Percentiles rank a stretch among this genome's conserved stretches.
phyloP scores from a whole-genome alignment of 345 rosid species.

The Euphorbia pulcherrima region DNA sequence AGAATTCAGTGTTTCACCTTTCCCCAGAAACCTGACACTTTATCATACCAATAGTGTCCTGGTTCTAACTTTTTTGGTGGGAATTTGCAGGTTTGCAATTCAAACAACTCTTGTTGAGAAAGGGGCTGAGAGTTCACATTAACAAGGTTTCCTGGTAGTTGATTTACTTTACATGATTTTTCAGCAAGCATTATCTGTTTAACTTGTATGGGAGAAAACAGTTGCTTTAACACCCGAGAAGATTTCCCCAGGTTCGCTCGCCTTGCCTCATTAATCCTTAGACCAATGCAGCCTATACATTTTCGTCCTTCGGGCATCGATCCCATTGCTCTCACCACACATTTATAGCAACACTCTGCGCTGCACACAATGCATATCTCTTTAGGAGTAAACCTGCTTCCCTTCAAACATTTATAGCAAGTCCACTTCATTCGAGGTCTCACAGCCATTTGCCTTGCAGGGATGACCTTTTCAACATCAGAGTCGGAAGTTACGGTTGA shows the following conservation, averaged over 20 bases:
- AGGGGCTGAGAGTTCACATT: slow-evolving; percentile 53
- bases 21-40: slow-evolving; percentile 82
- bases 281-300: slow-evolving; percentile 66
- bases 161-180: slow-evolving; percentile 55
- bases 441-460: slow-evolving; percentile 36
- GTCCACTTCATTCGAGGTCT: slow-evolving; percentile 68
- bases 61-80: slow-evolving; percentile 77
- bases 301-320: slow-evolving; percentile 93
- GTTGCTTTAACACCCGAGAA: slow-evolving; percentile 56
- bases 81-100: slow-evolving; percentile 51
- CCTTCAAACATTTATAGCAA: slow-evolving; percentile 66
- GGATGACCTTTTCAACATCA: slow-evolving; percentile 29
- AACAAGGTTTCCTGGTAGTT: slow-evolving; percentile 60
- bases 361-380: slow-evolving; percentile 82
- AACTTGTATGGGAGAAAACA: slow-evolving; percentile 48
- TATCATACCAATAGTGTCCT: slow-evolving; percentile 86
- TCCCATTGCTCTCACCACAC: slow-evolving; percentile 82
- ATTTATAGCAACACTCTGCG: slow-evolving; percentile 65
- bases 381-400: slow-evolving; percentile 60
- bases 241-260: slow-evolving; percentile 54
- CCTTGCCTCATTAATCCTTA: slow-evolving; percentile 53
- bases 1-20: slow-evolving; percentile 47
- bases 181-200: slow-evolving; percentile 56
- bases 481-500: slow-evolving; percentile 67
- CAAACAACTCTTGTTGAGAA: slow-evolving; percentile 40